Conservation (phyloP, 352 stramenopile species). For the Phytophthora kernoviae region DNA sequence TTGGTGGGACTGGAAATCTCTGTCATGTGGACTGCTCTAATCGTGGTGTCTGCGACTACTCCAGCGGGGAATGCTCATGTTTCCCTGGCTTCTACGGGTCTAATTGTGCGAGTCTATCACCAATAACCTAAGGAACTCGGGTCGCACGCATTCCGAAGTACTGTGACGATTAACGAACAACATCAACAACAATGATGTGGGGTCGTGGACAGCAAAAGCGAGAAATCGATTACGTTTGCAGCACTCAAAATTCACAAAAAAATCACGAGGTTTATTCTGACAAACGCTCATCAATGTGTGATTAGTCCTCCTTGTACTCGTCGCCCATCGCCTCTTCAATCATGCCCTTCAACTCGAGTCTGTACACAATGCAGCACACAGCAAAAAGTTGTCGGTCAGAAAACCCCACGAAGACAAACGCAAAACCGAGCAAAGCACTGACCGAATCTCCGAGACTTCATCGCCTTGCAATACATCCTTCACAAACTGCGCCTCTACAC, state of each 20-base stretch:
- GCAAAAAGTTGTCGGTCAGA: constrained; percentile 1
- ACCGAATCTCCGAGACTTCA: constrained; percentile 88
- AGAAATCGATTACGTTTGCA: too few relatives aligned
- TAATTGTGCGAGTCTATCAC: constrained; percentile 74
- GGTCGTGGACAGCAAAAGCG: neutral
- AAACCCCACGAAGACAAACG: neutral
- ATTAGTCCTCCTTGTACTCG: constrained; percentile 89
- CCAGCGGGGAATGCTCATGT: constrained; percentile 65
- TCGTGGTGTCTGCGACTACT: constrained; percentile 76
- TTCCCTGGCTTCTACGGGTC: constrained; percentile 81
- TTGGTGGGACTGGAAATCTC: constrained; percentile 49
- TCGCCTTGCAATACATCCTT: constrained; percentile 88
- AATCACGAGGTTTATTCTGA: neutral
- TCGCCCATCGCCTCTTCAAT: constrained; percentile 89
- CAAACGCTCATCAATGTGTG: neutral
- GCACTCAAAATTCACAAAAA: neutral
- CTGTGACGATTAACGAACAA: too few relatives aligned
- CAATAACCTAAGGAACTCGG: constrained; percentile 26
- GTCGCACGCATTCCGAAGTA: too few relatives aligned
- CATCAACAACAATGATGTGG: neutral
- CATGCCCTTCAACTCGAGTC: constrained; percentile 88
- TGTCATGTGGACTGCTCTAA: constrained; percentile 85
- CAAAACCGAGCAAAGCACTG: constrained; percentile 5
- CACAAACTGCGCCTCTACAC: constrained; percentile 81
- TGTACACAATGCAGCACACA: constrained; percentile 13